Evolutionary conservation across 1,284 basidiomycete species (phyloP).

Genomic region (Austroboletus novae-zelandiae): DNA sequence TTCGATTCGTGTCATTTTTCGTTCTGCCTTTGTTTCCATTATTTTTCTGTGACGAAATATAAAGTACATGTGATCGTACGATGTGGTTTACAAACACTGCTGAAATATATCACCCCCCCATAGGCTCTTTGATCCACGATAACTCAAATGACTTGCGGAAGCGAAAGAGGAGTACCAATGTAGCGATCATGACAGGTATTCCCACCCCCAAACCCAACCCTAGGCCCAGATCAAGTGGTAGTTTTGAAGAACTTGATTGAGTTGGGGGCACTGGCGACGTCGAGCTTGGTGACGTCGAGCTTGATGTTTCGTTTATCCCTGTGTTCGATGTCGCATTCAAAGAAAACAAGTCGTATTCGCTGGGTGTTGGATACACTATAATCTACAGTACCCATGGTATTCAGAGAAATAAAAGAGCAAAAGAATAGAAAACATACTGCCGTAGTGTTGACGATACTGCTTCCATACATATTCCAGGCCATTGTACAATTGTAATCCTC

Average conservation of each 20-base stretch:
- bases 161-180: neutral
- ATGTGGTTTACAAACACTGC: too few species aligned
- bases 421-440: neutral
- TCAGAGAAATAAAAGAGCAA: neutral
- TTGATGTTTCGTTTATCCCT: neutral
- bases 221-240: neutral
- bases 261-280: neutral
- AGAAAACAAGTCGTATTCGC: neutral
- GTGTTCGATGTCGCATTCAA: neutral
- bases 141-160: neutral
- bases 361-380: neutral
- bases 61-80: too few species aligned
- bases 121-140: too few species aligned
- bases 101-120: too few species aligned
- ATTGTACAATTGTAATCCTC: neutral
- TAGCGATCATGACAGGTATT: neutral
- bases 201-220: neutral
- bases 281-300: too few species aligned
- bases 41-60: too few species aligned
- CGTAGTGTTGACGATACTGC: neutral
- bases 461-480: neutral
- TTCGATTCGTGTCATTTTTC: too few species aligned
- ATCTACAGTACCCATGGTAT: neutral
- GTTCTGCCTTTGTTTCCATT: too few species aligned
- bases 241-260: neutral